A percentile compares a stretch with the other conserved stretches of the same genome.
These are phyloP conservation scores for Pseudozyma hubeiensis DNA, from an alignment of 1,284 basidiomycete genomes.

Conservation along the genomic window DNA sequence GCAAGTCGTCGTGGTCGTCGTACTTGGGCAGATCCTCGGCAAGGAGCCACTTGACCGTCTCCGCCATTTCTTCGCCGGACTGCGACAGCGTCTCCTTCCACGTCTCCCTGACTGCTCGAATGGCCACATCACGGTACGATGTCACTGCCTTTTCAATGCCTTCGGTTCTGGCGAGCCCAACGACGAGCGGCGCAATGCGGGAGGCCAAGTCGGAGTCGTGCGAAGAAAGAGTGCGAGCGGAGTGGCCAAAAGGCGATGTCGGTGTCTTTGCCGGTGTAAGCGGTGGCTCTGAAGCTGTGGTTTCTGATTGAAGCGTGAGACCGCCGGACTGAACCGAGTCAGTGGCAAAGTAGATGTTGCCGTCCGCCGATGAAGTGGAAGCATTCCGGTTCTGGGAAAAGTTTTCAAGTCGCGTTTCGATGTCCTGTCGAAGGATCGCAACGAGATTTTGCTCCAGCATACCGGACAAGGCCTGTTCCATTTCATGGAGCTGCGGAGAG, in stretches of 20 bases:
- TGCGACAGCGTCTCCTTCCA: slow-evolving; percentile 24
- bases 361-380: slow-evolving; percentile 3
- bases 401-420: slow-evolving; percentile 70
- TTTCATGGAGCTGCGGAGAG: slow-evolving; percentile 55
- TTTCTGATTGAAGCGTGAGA: slow-evolving; percentile 1
- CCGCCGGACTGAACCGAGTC: not conserved
- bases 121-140: slow-evolving; percentile 82
- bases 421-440: slow-evolving; percentile 77
- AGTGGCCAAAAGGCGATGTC: slow-evolving; percentile 26
- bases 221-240: slow-evolving; percentile 12
- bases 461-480: slow-evolving; percentile 45
- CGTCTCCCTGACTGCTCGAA: slow-evolving; percentile 76
- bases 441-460: slow-evolving; percentile 74
- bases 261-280: slow-evolving; percentile 25
- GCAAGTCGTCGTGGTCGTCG: slow-evolving; percentile 33
- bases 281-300: slow-evolving; percentile 4
- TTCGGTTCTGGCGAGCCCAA: slow-evolving; percentile 80
- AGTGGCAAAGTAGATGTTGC: slow-evolving; percentile 12
- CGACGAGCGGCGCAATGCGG: slow-evolving; percentile 77
- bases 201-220: slow-evolving; percentile 71
- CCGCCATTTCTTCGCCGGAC: slow-evolving; percentile 21
- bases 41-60: slow-evolving; percentile 63
- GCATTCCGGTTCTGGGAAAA: slow-evolving; percentile 8
- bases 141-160: slow-evolving; percentile 78
- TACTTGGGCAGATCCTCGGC: slow-evolving; percentile 29